phyloP scores from a whole-genome alignment of 345 rosid species.

The Eucalyptus urophylla region DNA sequence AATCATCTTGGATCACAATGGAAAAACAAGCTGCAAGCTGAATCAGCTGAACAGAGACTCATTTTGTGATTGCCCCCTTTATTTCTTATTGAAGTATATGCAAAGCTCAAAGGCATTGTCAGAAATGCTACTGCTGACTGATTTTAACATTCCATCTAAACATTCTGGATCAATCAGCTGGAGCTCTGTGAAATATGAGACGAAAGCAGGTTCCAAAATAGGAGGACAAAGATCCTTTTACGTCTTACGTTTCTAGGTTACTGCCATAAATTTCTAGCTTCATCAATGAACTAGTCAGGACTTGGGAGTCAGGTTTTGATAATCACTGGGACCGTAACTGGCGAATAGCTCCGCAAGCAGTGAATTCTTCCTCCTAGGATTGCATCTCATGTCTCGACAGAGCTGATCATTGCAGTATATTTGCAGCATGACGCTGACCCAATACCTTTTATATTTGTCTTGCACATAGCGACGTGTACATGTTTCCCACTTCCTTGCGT shows the following conservation, averaged over 20 bases:
- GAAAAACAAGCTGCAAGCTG: neutral
- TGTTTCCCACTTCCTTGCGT: conserved; percentile 7
- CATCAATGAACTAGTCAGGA: neutral
- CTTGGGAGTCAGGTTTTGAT: neutral
- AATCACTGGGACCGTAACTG: conserved; percentile 6
- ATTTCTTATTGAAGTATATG: neutral
- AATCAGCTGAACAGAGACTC: neutral
- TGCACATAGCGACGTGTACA: neutral
- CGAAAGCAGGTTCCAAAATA: neutral
- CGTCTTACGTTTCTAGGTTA: neutral
- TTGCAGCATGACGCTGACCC: conserved; percentile 6
- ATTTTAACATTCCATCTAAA: neutral
- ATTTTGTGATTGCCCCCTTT: neutral
- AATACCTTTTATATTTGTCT: conserved; percentile 1
- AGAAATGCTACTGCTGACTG: neutral
- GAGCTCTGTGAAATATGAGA: neutral
- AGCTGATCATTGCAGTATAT: conserved; percentile 16
- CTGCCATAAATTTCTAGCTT: neutral
- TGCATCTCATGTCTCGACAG: conserved; percentile 14
- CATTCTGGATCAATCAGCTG: neutral
- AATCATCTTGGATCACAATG: neutral
- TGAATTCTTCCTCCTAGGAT: conserved; percentile 12
- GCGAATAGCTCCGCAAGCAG: conserved; percentile 8
- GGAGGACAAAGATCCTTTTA: neutral
- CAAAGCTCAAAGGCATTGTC: neutral